Base-by-base conservation (phyloP, 441 rosid species). In the Rhodomyrtus psidioides region DNA sequence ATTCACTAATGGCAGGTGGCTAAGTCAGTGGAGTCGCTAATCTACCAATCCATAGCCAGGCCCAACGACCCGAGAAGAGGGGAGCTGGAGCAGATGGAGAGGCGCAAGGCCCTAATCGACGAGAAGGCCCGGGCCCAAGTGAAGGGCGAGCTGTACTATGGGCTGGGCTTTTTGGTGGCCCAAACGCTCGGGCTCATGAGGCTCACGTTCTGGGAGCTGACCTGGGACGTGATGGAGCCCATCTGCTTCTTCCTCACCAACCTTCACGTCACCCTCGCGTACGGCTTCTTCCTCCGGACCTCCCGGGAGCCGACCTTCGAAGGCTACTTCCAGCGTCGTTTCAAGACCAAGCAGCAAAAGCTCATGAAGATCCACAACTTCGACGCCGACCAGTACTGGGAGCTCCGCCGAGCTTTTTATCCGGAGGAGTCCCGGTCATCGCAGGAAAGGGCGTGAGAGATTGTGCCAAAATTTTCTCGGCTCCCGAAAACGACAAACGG, bases 1-100 rank as follows among this genome's bases (percentile, higher is more conserved):
- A 39, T 3, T 15, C 74, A 21, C 28, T 1, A 57, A 44, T 34
- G 26, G 70, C 92, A 94, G 99, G 87, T 95, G 88, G 93, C 93
- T 1, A 94, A 90, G 85, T 90, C 93, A 9, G 86, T 95, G 89
- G 95, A 93, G 85, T 85, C 84, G 19, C 23, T 92, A 81, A 88
- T 96, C 42, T 89, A 92, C 4, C 86, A 90, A 84, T 84, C 95
- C 44, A 81, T 89, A 15, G 65, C 86, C 2, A 39, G 57, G 12
- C 94, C 92, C 46, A 88, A 91, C 55, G 98, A 95, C 87, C 93
- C 96, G 54, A 93, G 96, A 83, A 91, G 90, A 84, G 83, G 70
- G 57, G 91, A 90, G 74, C 90, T 94, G 34, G 88, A 89, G 28
- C 60, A 83, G 54, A 92, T 94, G 90, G 94, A 92, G 91, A 30